Percentiles rank a stretch among this genome's conserved stretches.
These are phyloP conservation scores for Paratrypanosoma confusum DNA, from an alignment of 208 protist species.

Conservation along the genomic window DNA sequence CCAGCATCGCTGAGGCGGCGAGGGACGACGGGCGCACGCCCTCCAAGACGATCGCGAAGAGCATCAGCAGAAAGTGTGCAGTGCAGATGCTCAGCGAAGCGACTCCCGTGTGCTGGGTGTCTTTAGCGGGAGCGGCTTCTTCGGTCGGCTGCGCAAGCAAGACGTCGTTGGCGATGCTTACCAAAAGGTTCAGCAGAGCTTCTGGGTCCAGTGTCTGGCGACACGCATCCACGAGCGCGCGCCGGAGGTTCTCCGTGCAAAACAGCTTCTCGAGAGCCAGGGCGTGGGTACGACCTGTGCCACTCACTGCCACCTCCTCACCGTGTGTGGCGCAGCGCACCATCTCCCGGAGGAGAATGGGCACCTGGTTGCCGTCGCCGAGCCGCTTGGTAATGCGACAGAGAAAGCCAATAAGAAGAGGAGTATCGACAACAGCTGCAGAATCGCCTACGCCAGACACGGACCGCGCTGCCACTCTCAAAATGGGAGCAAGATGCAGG, in stretches of 20 bases:
- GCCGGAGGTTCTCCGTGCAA: constrained; percentile 19
- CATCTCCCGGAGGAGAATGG: constrained; percentile 47
- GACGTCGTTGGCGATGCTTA: constrained; percentile 19
- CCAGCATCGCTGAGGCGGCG: constrained; percentile 47
- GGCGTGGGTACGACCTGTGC: not conserved
- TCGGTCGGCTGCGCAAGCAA: constrained; percentile 10
- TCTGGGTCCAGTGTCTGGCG: constrained; percentile 50
- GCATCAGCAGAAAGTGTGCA: constrained; percentile 36
- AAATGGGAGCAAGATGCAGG: constrained; percentile 54
- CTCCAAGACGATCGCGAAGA: constrained; percentile 50
- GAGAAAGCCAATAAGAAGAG: constrained; percentile 34
- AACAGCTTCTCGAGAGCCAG: constrained; percentile 30
- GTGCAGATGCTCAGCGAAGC: not conserved
- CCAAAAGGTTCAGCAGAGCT: constrained; percentile 27
- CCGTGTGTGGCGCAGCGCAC: constrained; percentile 6
- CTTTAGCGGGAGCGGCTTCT: not conserved
- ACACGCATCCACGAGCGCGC: constrained; percentile 30
- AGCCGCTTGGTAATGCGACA: constrained; percentile 33
- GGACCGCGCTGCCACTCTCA: constrained; percentile 48
- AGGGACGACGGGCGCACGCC: constrained; percentile 52
- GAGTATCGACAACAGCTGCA: constrained; percentile 4
- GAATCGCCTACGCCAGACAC: constrained; percentile 1
- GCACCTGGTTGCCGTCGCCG: constrained; percentile 48
- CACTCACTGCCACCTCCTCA: not conserved
- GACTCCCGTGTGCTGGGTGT: constrained; percentile 2